Evolutionary conservation across 1,284 basidiomycete genomes (phyloP).

Genomic region (Uromyces viciae-fabae): DNA sequence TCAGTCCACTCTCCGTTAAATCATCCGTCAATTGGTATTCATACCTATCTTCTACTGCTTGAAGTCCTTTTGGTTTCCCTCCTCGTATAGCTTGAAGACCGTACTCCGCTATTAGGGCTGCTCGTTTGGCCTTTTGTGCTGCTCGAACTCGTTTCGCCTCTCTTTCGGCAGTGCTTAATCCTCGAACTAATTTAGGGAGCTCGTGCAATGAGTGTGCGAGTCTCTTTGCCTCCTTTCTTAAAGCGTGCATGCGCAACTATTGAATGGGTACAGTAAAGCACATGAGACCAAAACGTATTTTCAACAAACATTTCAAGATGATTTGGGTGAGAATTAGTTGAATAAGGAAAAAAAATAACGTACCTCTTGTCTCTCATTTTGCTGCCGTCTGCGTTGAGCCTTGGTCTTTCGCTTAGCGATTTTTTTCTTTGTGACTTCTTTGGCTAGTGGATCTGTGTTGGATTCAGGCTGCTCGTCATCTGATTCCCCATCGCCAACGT

Average conservation of each 20-base stretch:
- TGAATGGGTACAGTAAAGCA: neutral
- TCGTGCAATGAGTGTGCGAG: conserved; percentile 29
- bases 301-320: neutral
- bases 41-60: conserved; percentile 16
- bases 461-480: conserved; percentile 15
- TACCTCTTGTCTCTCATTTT: conserved; percentile 21
- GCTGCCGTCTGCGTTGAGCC: conserved; percentile 27
- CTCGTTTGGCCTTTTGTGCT: conserved; percentile 11
- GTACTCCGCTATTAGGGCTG: conserved; percentile 22
- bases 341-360: neutral
- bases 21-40: conserved; percentile 41
- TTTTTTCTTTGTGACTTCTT: conserved; percentile 14
- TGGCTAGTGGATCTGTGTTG: neutral
- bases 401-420: conserved; percentile 29
- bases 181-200: conserved; percentile 25
- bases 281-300: too few species aligned
- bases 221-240: conserved; percentile 16
- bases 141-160: neutral
- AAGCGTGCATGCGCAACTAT: conserved; percentile 9
- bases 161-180: neutral
- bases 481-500: conserved; percentile 19
- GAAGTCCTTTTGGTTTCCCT: conserved; percentile 32
- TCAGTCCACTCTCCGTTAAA: conserved; percentile 28
- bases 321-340: too few species aligned
- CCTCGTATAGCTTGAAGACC: conserved; percentile 28